Evolutionary conservation across 768 basidiomycete species (phyloP).

Genomic region (Lactarius sp.): DNA sequence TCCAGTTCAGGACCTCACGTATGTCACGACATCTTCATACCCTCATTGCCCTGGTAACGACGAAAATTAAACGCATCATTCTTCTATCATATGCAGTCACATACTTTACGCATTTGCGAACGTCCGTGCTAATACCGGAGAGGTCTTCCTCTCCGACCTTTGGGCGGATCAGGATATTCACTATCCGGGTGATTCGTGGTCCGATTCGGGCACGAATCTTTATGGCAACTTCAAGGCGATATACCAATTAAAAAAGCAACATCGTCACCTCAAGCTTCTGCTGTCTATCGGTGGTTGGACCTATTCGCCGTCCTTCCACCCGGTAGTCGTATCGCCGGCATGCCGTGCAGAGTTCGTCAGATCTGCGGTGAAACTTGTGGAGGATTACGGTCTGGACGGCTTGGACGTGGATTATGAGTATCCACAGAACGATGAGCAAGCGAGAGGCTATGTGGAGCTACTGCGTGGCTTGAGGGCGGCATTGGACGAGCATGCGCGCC

Average conservation of each 20-base stretch:
- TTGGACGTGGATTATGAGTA: conserved; percentile 94
- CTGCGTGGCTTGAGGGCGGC: conserved; percentile 68
- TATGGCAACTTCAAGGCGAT: conserved; percentile 96
- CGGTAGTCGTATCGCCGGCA: conserved; percentile 61
- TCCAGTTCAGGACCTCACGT: conserved; percentile 84
- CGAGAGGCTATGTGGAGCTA: conserved; percentile 77
- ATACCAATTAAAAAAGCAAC: conserved; percentile 81
- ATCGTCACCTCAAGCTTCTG: conserved; percentile 74
- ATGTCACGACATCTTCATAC: conserved; percentile 30
- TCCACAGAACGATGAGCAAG: conserved; percentile 72
- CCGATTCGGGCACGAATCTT: conserved; percentile 82
- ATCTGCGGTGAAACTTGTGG: conserved; percentile 71
- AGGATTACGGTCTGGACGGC: conserved; percentile 91
- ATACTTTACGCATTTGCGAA: conserved; percentile 94
- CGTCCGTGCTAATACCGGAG: conserved; percentile 74
- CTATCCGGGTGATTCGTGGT: conserved; percentile 93
- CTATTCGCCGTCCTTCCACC: conserved; percentile 83
- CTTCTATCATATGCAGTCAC: conserved; percentile 45
- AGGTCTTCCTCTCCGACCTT: conserved; percentile 80
- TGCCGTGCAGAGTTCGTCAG: conserved; percentile 75
- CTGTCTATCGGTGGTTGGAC: conserved; percentile 97
- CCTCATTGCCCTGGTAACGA: conserved; percentile 14
- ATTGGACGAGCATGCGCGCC: conserved; percentile 70
- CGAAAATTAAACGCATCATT: conserved; percentile 8
- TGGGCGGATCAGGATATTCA: conserved; percentile 99